These are phyloP conservation scores for Cryphonectria japonica DNA, from an alignment of 2,329 filamentous ascomycete genomes.

Conservation along the genomic window DNA sequence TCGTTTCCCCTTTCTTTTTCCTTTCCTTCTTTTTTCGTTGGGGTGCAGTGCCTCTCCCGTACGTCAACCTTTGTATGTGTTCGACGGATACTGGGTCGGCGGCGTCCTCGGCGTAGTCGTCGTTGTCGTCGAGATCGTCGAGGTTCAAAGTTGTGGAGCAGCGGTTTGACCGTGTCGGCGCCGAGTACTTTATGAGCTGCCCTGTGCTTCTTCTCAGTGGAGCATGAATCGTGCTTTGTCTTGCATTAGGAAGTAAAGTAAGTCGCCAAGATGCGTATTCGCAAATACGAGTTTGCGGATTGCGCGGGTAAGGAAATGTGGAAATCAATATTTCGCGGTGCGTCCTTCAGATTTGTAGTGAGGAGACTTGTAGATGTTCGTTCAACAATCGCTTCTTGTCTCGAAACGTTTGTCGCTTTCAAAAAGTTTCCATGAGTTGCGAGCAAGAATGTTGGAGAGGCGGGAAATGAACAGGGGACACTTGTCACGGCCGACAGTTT, in stretches of 20 bases:
- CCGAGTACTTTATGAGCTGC: not conserved
- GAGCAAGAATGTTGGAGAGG: not conserved
- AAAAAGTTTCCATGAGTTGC: not conserved
- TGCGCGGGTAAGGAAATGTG: not conserved
- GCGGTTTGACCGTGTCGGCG: slow-evolving; percentile 8
- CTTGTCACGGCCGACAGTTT: slow-evolving; percentile 9
- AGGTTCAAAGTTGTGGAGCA: not conserved
- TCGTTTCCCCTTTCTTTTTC: not conserved
- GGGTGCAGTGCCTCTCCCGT: not conserved
- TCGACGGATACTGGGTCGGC: not conserved
- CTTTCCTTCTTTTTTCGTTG: not conserved
- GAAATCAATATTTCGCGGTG: not conserved
- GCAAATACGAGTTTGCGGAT: not conserved
- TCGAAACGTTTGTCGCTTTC: slow-evolving; percentile 1
- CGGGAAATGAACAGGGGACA: slow-evolving; percentile 5
- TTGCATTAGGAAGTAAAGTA: not conserved
- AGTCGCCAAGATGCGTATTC: too few relatives aligned
- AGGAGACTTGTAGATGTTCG: not conserved
- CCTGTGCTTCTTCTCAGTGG: slow-evolving; percentile 1
- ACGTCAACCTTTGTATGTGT: not conserved
- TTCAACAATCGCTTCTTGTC: not conserved
- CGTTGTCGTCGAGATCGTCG: not conserved
- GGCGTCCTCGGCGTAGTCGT: not conserved
- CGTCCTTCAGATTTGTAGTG: not conserved
- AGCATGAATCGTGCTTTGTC: not conserved